A percentile compares a stretch with the other conserved stretches of the same genome.
Conservation (phyloP, 2,329 filamentous ascomycete species). For the Raffaelea arxii region DNA sequence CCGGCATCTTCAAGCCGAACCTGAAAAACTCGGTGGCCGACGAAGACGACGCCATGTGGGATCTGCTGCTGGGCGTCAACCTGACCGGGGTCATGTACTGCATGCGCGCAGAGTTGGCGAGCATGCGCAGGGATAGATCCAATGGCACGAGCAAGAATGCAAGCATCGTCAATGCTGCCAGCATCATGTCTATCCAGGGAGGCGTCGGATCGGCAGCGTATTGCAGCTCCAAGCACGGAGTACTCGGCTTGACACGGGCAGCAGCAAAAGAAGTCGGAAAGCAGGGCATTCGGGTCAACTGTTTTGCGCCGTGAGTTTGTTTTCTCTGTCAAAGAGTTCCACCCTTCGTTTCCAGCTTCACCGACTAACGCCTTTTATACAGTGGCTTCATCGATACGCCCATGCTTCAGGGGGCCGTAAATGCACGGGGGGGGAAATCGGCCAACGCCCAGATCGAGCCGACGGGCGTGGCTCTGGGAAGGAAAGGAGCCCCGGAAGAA, state of each 20-base stretch:
- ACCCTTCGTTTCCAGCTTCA: conserved; percentile 15
- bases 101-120: conserved; percentile 23
- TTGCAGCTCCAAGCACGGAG: conserved; percentile 26
- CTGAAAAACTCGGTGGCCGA: conserved; percentile 28
- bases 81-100: conserved; percentile 43
- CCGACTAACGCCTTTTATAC: too few relatives aligned
- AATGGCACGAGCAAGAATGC: conserved; percentile 5
- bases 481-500: conserved; percentile 38
- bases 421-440: neutral
- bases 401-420: neutral
- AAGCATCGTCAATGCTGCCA: conserved; percentile 12
- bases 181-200: conserved; percentile 17
- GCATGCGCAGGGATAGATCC: conserved; percentile 7
- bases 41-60: conserved; percentile 37
- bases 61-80: conserved; percentile 37
- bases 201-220: conserved; percentile 25
- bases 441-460: neutral
- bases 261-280: conserved; percentile 28
- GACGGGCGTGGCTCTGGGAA: conserved; percentile 4
- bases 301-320: conserved; percentile 18
- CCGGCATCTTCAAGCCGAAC: conserved; percentile 36
- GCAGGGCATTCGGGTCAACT: conserved; percentile 34
- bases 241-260: conserved; percentile 26
- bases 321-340: neutral
- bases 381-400: conserved; percentile 6